Evolutionary conservation across 2,329 filamentous ascomycete species (phyloP).

Genomic region (Pseudocercospora crystallina): DNA sequence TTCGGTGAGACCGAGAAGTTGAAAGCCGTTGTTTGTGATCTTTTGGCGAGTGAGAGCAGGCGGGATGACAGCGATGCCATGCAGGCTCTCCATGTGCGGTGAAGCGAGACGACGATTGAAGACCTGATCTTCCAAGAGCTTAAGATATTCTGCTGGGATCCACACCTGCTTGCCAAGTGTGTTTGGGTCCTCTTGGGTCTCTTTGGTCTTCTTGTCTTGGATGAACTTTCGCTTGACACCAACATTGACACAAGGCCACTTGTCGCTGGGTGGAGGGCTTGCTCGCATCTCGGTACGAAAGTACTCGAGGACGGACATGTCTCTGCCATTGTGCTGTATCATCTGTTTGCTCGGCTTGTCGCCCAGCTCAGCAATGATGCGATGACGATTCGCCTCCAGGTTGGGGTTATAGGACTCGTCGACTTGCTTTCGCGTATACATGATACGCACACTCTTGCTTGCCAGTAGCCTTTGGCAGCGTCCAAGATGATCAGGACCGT

Average conservation of each 20-base stretch:
- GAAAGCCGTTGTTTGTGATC: neutral
- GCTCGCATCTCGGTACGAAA: too few species aligned
- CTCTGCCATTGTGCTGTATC: too few species aligned
- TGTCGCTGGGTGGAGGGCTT: too few species aligned
- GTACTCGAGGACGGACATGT: too few species aligned
- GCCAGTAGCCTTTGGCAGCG: neutral
- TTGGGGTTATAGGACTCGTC: neutral
- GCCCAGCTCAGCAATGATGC: constrained; percentile 2
- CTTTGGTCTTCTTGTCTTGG: too few species aligned
- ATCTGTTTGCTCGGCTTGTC: neutral
- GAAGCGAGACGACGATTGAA: constrained; percentile 2
- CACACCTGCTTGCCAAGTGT: neutral
- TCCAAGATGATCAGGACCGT: too few species aligned
- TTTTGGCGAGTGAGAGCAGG: neutral
- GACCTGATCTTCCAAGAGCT: constrained; percentile 2
- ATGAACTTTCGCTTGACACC: neutral
- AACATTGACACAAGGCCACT: constrained; percentile 3
- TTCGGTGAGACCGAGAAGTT: neutral
- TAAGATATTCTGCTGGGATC: constrained; percentile 5
- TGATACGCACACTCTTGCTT: neutral
- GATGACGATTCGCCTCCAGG: neutral
- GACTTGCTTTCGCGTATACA: neutral
- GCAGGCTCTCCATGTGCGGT: neutral
- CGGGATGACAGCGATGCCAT: neutral
- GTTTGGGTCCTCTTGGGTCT: too few species aligned